A percentile compares a stretch with the other conserved stretches of the same genome.
Evolutionary conservation across 2,329 filamentous ascomycete genomes (phyloP).

Genomic region (Didymella segeticola): DNA sequence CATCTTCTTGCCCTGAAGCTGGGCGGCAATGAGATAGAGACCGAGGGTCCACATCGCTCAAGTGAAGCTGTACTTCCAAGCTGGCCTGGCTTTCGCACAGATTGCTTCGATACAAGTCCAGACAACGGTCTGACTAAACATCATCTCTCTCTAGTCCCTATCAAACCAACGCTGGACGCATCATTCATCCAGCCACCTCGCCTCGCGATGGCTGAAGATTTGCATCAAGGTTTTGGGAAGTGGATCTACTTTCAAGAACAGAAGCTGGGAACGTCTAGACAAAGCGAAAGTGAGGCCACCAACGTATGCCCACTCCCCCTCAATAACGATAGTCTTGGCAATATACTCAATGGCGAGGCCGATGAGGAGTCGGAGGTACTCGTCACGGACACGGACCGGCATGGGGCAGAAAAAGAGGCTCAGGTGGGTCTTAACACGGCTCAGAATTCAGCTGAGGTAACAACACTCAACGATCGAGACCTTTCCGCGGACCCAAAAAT

Average conservation of each 20-base stretch:
- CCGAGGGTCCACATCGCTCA: background rate
- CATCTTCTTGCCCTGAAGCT: background rate
- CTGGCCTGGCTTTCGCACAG: background rate
- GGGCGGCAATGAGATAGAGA: background rate
- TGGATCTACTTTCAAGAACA: background rate
- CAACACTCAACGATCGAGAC: background rate
- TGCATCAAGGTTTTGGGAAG: background rate
- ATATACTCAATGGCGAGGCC: background rate
- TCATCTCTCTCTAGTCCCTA: background rate
- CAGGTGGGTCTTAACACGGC: conserved; percentile 1
- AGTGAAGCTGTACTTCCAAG: background rate
- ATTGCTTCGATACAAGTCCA: background rate
- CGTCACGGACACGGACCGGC: conserved; percentile 2
- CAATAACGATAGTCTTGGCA: background rate
- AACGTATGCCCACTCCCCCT: background rate
- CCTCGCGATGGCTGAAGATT: background rate
- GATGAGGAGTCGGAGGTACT: background rate
- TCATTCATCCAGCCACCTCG: background rate
- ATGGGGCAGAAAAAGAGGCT: conserved; percentile 3
- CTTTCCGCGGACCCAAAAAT: background rate
- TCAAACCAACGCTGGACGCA: background rate
- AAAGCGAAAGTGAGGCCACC: background rate
- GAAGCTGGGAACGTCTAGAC: background rate
- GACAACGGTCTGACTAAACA: background rate
- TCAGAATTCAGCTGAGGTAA: background rate